Conservation (phyloP, 1,284 basidiomycete genomes). For the Ceratobasidium sp. region DNA sequence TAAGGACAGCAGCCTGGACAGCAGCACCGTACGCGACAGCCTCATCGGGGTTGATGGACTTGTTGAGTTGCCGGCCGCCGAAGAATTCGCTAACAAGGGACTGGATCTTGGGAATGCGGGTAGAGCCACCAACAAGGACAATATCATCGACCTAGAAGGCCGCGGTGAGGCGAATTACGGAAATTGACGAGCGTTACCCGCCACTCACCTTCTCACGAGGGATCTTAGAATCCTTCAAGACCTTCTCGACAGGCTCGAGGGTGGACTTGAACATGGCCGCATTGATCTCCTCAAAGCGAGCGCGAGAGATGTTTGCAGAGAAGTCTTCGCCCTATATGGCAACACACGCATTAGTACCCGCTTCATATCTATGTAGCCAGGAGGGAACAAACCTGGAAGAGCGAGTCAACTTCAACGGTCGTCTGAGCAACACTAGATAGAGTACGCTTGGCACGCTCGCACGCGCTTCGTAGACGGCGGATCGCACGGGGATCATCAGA, state of each 20-base stretch:
- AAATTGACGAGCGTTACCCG: not conserved
- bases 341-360: not conserved
- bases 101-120: constrained; percentile 99
- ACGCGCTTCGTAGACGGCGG: constrained; percentile 92
- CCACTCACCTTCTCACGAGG: constrained; percentile 76
- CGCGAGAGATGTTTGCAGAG: constrained; percentile 95
- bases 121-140: constrained; percentile 98
- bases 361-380: not conserved
- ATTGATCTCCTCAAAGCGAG: constrained; percentile 99
- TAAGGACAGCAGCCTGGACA: constrained; percentile 97
- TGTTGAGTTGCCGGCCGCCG: constrained; percentile 92
- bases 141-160: constrained; percentile 83
- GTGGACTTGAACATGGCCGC: constrained; percentile 94
- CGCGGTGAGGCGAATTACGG: constrained; percentile 17
- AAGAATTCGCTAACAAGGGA: constrained; percentile 98
- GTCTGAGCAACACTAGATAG: constrained; percentile 98
- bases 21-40: constrained; percentile 99
- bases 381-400: constrained; percentile 66
- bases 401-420: constrained; percentile 98
- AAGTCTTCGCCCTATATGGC: constrained; percentile 78
- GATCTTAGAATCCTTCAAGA: constrained; percentile 99
- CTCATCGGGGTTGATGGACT: constrained; percentile 99
- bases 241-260: constrained; percentile 97
- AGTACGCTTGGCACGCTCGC: constrained; percentile 99
- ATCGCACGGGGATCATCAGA: constrained; percentile 94